These are phyloP conservation scores for Nothophaeocryptopus gaeumannii DNA, from an alignment of 2,329 filamentous ascomycete genomes.

Conservation along the genomic window DNA sequence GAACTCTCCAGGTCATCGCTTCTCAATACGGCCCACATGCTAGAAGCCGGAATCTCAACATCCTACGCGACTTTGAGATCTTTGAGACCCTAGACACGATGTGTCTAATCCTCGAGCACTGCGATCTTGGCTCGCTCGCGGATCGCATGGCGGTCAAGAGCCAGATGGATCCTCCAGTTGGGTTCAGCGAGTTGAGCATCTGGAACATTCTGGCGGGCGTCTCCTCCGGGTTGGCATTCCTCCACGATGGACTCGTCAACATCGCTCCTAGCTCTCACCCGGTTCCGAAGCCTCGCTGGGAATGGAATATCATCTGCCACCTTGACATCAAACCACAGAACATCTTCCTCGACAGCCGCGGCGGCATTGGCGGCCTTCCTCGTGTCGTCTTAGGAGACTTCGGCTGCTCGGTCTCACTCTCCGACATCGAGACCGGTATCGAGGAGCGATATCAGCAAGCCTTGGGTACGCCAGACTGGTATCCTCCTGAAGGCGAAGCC, in stretches of 20 bases:
- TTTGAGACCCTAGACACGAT: conserved; percentile 1
- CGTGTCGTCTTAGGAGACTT: conserved; percentile 24
- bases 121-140: conserved; percentile 11
- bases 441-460: conserved; percentile 9
- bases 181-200: conserved; percentile 3
- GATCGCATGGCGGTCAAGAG: not conserved
- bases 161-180: not conserved
- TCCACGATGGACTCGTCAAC: conserved; percentile 34
- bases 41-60: conserved; percentile 1
- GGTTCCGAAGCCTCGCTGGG: not conserved
- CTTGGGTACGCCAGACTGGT: conserved; percentile 20
- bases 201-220: conserved; percentile 16
- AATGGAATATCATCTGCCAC: conserved; percentile 21
- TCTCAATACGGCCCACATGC: not conserved
- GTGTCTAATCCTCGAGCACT: conserved; percentile 16
- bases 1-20: conserved; percentile 6
- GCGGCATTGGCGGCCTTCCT: conserved; percentile 1
- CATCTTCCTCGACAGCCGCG: conserved; percentile 12
- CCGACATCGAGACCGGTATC: conserved; percentile 7
- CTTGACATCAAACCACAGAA: conserved; percentile 20
- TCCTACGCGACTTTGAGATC: conserved; percentile 7
- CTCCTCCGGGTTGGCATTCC: conserved; percentile 17
- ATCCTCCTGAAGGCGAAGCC: conserved; percentile 18
- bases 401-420: conserved; percentile 18
- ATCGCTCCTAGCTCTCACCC: not conserved